Evolutionary conservation across 2,329 filamentous ascomycete species (phyloP).

Genomic region (Xylaria sp.): DNA sequence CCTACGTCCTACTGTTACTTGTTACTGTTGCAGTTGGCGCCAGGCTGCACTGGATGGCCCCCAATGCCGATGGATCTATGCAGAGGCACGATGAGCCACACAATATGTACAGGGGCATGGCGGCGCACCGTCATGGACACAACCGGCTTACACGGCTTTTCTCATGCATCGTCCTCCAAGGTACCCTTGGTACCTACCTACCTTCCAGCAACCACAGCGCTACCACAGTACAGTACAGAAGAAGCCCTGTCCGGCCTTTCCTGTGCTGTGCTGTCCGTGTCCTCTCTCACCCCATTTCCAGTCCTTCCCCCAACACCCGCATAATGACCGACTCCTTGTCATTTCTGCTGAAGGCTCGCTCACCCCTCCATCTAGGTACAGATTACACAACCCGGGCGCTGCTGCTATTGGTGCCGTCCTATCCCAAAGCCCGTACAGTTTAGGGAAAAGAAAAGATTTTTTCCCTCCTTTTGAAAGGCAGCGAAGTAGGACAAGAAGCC

Average conservation of each 20-base stretch:
- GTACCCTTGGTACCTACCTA: constrained; percentile 33
- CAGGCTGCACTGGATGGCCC: constrained; percentile 35
- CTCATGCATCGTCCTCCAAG: constrained; percentile 27
- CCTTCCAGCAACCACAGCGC: constrained; percentile 19
- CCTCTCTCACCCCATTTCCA: constrained; percentile 25
- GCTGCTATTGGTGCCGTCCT: constrained; percentile 41
- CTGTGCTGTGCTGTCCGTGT: constrained; percentile 17
- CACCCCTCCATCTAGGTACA: constrained; percentile 45
- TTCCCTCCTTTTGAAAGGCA: constrained; percentile 38
- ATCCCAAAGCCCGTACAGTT: constrained; percentile 43
- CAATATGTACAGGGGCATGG: constrained; percentile 32
- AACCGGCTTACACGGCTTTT: constrained; percentile 28
- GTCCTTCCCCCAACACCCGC: constrained; percentile 37
- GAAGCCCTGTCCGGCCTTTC: constrained; percentile 24
- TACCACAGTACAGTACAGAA: constrained; percentile 27
- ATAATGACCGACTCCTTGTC: constrained; percentile 46
- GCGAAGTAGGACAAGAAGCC: constrained; percentile 45
- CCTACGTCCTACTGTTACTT: constrained; percentile 21
- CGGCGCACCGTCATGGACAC: constrained; percentile 27
- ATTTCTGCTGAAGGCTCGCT: constrained; percentile 45
- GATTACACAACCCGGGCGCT: constrained; percentile 43
- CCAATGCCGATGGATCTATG: constrained; percentile 21
- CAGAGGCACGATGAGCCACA: constrained; percentile 37
- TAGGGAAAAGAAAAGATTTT: constrained; percentile 44
- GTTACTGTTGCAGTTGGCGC: constrained; percentile 9